Conservation (phyloP, 176 grass and related monocot species). For the Juncus effusus region DNA sequence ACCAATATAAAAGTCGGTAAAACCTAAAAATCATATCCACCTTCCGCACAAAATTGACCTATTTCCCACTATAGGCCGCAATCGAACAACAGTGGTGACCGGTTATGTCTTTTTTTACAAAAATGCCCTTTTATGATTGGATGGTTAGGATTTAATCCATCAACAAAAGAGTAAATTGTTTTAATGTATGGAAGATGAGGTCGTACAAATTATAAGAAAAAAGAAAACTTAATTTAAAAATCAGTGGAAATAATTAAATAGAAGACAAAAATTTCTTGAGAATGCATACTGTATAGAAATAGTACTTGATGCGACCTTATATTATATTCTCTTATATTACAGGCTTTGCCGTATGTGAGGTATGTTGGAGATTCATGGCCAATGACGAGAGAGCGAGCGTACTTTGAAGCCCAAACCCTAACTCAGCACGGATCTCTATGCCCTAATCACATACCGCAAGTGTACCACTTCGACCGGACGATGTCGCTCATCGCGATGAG, state of each 20-base stretch:
- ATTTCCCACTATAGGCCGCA: no score
- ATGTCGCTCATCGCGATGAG: constrained; percentile 91
- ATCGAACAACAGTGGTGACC: no score
- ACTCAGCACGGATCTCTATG: constrained; percentile 58
- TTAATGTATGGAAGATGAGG: no score
- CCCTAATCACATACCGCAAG: constrained; percentile 73
- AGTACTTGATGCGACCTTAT: no score
- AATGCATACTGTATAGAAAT: no score
- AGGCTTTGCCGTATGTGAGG: constrained; percentile 90
- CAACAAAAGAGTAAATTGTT: no score
- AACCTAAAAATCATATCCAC: no score
- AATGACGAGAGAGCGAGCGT: constrained; percentile 84
- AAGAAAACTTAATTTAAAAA: neutral
- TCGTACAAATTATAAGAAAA: neutral
- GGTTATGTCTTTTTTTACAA: no score
- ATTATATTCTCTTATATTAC: neutral
- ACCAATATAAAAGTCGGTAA: no score
- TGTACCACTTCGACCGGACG: constrained; percentile 82
- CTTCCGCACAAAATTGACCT: no score
- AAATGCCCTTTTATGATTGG: no score
- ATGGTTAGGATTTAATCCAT: no score
- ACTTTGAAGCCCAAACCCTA: constrained; percentile 70
- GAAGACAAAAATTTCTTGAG: neutral
- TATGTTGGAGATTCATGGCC: constrained; percentile 76
- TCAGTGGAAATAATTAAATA: neutral